Conservation (phyloP, 2,329 filamentous ascomycete genomes). For the Juglanconis oblonga region DNA sequence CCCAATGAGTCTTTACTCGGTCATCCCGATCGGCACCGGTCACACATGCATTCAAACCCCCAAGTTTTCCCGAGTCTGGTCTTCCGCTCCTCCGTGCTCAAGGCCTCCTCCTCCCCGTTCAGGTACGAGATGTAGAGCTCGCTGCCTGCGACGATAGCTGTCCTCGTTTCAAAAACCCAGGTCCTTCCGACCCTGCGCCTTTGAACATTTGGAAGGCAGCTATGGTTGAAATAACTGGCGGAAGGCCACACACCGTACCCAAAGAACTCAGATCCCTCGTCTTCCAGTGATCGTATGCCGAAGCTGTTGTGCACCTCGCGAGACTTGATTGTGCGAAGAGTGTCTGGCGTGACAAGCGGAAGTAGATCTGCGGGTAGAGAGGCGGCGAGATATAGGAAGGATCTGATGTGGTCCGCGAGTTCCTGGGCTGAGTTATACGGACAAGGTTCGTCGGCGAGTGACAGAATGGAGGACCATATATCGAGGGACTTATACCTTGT, state of each 20-base stretch:
- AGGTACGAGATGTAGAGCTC: conserved; percentile 17
- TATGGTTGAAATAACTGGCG: conserved; percentile 18
- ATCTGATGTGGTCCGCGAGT: conserved; percentile 7
- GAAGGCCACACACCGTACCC: conserved; percentile 15
- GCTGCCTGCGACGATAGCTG: background rate
- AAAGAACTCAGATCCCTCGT: conserved; percentile 17
- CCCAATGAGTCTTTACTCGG: background rate
- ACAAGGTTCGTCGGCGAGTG: conserved; percentile 1
- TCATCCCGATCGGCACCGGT: background rate
- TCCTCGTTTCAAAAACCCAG: conserved; percentile 10
- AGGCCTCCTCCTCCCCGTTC: conserved; percentile 7
- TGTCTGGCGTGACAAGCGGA: background rate
- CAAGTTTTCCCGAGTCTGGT: conserved; percentile 9
- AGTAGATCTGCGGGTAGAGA: conserved; percentile 2
- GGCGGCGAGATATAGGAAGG: conserved; percentile 9
- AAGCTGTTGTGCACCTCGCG: conserved; percentile 18
- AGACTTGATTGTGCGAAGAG: conserved; percentile 4
- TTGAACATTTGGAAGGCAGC: conserved; percentile 9
- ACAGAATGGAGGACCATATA: conserved; percentile 1
- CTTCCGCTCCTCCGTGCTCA: conserved; percentile 1
- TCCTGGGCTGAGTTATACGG: conserved; percentile 11
- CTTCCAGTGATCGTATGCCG: conserved; percentile 16
- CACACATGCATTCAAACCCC: conserved; percentile 16
- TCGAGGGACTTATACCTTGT: background rate
- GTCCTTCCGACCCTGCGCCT: conserved; percentile 9